A percentile compares a stretch with the other conserved stretches of the same genome.
Conservation (phyloP, 2,329 filamentous ascomycete genomes). For the Fusarium humuli region DNA sequence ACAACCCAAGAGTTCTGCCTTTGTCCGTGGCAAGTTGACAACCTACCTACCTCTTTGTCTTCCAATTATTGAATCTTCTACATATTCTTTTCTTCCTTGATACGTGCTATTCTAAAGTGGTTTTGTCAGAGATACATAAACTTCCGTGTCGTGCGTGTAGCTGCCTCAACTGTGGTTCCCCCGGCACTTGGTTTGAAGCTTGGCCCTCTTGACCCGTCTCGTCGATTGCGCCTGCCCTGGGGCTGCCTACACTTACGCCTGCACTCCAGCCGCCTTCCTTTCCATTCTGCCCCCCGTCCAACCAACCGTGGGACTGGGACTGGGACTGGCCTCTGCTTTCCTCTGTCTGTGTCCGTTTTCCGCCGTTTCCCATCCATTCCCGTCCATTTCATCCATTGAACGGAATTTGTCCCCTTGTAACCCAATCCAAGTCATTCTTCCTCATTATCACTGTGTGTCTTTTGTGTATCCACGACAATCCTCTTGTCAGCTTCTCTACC, state of each 20-base stretch:
- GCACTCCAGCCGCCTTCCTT: conserved; percentile 16
- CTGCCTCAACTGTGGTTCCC: conserved; percentile 20
- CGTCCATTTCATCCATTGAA: conserved; percentile 34
- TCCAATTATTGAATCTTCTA: neutral
- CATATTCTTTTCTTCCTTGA: no score
- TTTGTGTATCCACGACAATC: conserved; percentile 25
- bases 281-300: conserved; percentile 11
- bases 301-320: conserved; percentile 14
- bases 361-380: conserved; percentile 26
- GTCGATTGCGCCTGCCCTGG: conserved; percentile 18
- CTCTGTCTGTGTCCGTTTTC: conserved; percentile 24
- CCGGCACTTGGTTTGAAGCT: neutral
- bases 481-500: conserved; percentile 28
- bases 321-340: conserved; percentile 14
- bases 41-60: neutral
- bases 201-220: neutral
- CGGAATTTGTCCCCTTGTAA: conserved; percentile 41
- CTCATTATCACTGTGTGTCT: conserved; percentile 13
- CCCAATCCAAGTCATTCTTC: conserved; percentile 21
- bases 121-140: neutral
- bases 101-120: neutral
- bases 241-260: neutral
- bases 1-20: neutral
- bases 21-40: neutral
- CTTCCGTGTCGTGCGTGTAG: conserved; percentile 10